Conservation (phyloP, 192 early-diverging fungal species). For the Geranomyces michiganensis region DNA sequence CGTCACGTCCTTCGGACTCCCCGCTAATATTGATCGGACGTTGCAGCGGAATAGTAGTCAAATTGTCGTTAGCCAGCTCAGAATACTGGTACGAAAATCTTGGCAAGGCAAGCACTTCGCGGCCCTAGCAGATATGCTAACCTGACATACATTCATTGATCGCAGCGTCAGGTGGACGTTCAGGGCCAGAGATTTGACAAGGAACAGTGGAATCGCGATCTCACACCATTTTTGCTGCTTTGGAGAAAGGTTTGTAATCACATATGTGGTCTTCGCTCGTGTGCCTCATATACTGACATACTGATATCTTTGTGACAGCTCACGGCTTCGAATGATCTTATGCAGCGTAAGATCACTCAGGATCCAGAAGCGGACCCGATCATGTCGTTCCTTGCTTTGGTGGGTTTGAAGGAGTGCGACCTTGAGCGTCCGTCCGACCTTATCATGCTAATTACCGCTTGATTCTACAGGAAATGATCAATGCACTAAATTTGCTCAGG, state of each 20-base stretch:
- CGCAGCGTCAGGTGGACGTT: constrained; percentile 38
- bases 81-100: constrained; percentile 46
- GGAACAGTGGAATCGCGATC: constrained; percentile 50
- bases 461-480: constrained; percentile 40
- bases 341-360: constrained; percentile 43
- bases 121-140: too few species aligned
- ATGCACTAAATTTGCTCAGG: constrained; percentile 42
- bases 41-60: constrained; percentile 42
- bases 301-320: constrained; percentile 24
- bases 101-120: too few species aligned
- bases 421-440: too few species aligned
- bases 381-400: constrained; percentile 47
- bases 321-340: constrained; percentile 50
- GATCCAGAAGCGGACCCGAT: constrained; percentile 46
- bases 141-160: too few species aligned
- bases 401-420: neutral
- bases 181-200: constrained; percentile 47
- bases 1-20: constrained; percentile 51
- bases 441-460: neutral
- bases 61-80: constrained; percentile 45
- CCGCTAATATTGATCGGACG: constrained; percentile 55
- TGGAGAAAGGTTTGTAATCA: constrained; percentile 55
- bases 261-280: too few species aligned
- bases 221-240: constrained; percentile 51
- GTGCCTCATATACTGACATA: neutral